A percentile compares a stretch with the other conserved stretches of the same genome.
These are phyloP conservation scores for Lipomyces anomalus DNA, from an alignment of 805 yeast species.

Conservation along the genomic window DNA sequence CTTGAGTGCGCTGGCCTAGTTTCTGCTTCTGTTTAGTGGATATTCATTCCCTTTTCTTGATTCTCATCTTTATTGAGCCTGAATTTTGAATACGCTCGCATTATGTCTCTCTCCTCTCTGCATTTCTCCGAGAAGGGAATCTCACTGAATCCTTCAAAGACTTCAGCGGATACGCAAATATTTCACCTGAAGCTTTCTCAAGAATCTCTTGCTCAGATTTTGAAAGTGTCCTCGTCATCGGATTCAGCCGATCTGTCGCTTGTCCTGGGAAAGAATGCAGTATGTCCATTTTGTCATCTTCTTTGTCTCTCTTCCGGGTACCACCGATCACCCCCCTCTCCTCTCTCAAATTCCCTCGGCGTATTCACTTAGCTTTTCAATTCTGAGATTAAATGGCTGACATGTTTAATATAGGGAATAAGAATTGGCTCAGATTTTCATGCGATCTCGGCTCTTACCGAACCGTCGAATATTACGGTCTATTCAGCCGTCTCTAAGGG, in stretches of 20 bases:
- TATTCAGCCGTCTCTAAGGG: slow-evolving; percentile 1
- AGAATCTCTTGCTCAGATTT: slow-evolving; percentile 11
- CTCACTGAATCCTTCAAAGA: no score
- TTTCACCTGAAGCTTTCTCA: slow-evolving; percentile 17
- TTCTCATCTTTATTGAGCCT: no score
- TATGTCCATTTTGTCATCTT: slow-evolving; percentile 3
- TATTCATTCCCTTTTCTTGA: no score
- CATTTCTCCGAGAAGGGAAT: no score
- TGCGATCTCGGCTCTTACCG: slow-evolving; percentile 6
- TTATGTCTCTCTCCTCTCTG: no score
- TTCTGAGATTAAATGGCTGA: neutral
- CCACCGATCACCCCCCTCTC: neutral
- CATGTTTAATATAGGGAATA: slow-evolving; percentile 7
- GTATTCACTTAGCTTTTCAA: neutral
- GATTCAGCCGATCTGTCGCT: slow-evolving; percentile 15
- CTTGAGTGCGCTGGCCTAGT: no score
- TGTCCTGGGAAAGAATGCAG: slow-evolving; percentile 16
- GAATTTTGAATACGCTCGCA: no score
- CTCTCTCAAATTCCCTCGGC: neutral
- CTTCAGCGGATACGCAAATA: no score
- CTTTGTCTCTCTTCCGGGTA: neutral
- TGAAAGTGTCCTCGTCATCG: slow-evolving; percentile 4
- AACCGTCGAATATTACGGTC: slow-evolving; percentile 10
- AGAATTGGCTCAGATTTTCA: slow-evolving; percentile 11
- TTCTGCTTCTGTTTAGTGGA: no score